Base-by-base conservation (phyloP, 1,139 yeast genomes). In the Pichia sp. region DNA sequence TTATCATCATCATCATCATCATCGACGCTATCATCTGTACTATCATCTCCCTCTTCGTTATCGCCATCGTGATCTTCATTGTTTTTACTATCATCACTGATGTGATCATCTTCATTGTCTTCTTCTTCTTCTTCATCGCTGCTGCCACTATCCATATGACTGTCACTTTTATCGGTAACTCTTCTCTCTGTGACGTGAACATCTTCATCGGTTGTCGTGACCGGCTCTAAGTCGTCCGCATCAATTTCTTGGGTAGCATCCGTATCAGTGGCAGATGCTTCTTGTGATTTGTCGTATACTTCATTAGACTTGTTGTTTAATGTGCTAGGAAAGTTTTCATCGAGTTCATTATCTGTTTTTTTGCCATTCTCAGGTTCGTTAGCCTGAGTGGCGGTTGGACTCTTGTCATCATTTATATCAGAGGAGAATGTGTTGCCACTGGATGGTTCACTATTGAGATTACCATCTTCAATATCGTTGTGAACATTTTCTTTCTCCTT, bases 31-130 rank as follows among this genome's bases (percentile, higher is more conserved):
- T 48, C 48, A 25, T 45, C 41, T 21, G 66, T 73, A 6, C 46
- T 46, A 27, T 45, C 46, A 13, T 66, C 74, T 16, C 42, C 44
- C n/a, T 52, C 52, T 4, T 49, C 52, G 12, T 49, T 50, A 11
- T 52, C 53, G 17, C 49, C 50, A 8, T 45, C 52, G 21, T 42
- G 50, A 4, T 35, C 35, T 9, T 37, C 40, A 9, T 49, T 44
- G 13, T 44, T 43, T 13, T 47, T 48, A 17, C 35, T 28, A 12
- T 27, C n/a, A 5, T 27, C 27, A 25, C 7, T 17, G n/a, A 20
- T 25, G 14, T 33, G 30, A 15, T 34, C 27, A 14, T 25, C 27
- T 11, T 20, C 19, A n/a, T 3, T 16, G 10, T 12, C 13, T 3
- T 16, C 6, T 4, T 10, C 10, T n/a, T 27, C 29, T 9, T 21